These are phyloP conservation scores for Solanum pennellii DNA, from an alignment of 257 asterid species.

Conservation along the genomic window DNA sequence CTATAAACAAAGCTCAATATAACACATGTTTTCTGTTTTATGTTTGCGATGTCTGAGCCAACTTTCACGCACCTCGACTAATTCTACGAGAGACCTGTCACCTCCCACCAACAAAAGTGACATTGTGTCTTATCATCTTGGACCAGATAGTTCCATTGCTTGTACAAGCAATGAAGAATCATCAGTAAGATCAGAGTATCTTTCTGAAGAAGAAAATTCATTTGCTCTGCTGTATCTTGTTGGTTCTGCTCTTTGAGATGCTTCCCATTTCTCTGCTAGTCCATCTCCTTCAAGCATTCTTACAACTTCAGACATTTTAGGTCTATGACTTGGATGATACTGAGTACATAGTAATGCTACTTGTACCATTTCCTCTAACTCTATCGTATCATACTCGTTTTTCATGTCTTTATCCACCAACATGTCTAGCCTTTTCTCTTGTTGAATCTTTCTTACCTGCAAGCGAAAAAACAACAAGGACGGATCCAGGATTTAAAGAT, in stretches of 20 bases:
- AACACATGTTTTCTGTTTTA: not conserved
- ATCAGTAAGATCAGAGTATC: slow-evolving; percentile 87
- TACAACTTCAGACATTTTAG: slow-evolving; percentile 92
- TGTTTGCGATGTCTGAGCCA: not conserved
- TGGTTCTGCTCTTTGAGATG: slow-evolving; percentile 73
- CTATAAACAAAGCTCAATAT: not conserved
- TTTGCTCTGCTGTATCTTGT: slow-evolving; percentile 30
- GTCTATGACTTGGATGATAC: slow-evolving; percentile 68
- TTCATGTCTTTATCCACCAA: slow-evolving; percentile 72
- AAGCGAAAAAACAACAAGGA: not conserved
- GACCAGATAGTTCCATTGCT: slow-evolving; percentile 96
- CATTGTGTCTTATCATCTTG: slow-evolving; percentile 31
- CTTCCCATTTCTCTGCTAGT: slow-evolving; percentile 94
- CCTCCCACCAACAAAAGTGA: not conserved
- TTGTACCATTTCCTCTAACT: slow-evolving; percentile 83
- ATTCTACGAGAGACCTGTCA: not conserved
- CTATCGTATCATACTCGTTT: slow-evolving; percentile 50
- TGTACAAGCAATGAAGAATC: slow-evolving; percentile 80
- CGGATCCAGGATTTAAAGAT: not conserved
- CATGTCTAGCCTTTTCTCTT: slow-evolving; percentile 72
- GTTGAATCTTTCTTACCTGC: slow-evolving; percentile 81
- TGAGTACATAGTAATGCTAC: slow-evolving; percentile 91
- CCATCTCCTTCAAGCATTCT: slow-evolving; percentile 97
- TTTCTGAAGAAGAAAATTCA: slow-evolving; percentile 68
- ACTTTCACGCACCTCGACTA: not conserved